A percentile compares a stretch with the other conserved stretches of the same genome.
Evolutionary conservation across 139 green algal species (phyloP).

Genomic region (Edaphochlamys debaryana): DNA sequence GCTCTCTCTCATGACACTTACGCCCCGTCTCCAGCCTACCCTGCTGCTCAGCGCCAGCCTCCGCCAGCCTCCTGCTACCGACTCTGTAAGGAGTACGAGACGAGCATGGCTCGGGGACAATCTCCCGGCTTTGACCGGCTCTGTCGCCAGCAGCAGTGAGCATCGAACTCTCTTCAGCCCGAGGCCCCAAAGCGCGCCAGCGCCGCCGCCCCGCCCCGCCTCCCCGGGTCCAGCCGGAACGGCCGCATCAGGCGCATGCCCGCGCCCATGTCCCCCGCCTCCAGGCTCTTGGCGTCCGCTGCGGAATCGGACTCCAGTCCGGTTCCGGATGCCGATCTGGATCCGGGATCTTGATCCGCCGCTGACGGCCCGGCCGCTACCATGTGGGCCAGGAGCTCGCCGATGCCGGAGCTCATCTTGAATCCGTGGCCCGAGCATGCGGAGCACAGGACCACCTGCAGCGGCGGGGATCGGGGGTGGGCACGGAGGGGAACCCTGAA

Average conservation of each 20-base stretch:
- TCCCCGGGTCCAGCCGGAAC: slow-evolving; percentile 25
- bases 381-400: slow-evolving; percentile 58
- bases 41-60: too few relatives aligned
- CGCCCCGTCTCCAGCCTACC: too few relatives aligned
- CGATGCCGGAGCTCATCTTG: slow-evolving; percentile 80
- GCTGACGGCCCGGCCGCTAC: slow-evolving; percentile 4
- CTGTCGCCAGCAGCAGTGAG: too few relatives aligned
- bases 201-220: slow-evolving; percentile 24
- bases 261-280: not conserved
- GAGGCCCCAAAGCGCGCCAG: slow-evolving; percentile 42
- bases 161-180: too few relatives aligned
- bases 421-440: slow-evolving; percentile 86
- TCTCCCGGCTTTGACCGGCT: too few relatives aligned
- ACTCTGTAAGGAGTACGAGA: too few relatives aligned
- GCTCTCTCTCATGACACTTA: too few relatives aligned
- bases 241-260: slow-evolving; percentile 17
- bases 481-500: too few relatives aligned
- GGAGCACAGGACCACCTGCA: slow-evolving; percentile 79
- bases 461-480: not conserved
- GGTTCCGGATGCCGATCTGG: not conserved
- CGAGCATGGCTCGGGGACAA: too few relatives aligned
- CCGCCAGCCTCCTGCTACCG: too few relatives aligned
- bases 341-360: not conserved
- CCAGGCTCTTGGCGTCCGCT: not conserved
- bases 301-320: not conserved